Evolutionary conservation across 805 yeast genomes (phyloP), one percentile per base, ranked within the genome.

Genomic region (Starmerella roubikii): DNA sequence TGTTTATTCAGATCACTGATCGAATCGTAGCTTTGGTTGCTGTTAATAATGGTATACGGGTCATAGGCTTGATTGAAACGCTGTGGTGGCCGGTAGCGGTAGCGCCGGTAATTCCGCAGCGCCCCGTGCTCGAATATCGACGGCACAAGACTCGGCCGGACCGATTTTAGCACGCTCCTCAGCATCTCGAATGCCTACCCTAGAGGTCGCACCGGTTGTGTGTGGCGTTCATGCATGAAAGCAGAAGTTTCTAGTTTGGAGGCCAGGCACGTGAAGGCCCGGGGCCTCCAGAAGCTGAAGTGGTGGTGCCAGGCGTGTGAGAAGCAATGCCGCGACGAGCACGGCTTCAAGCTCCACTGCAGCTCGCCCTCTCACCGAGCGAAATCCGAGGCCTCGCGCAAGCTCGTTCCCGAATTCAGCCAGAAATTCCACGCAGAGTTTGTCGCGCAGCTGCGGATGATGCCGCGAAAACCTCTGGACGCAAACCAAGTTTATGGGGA

Each of bases 241-340:
- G n/a, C n/a, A n/a, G n/a, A n/a, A n/a, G n/a, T n/a, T n/a, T n/a
- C n/a, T n/a, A 79, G 79, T 54, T 72, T 72, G 56, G 62, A 78
- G 35, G 69, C 88, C 23, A 83, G 81, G 52, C 75, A 78, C 56
- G 69, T 82, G 68, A 82, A 81, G 60, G 74, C 83, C 20, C 66
- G 72, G 34, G 97, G 97, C 2, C 73, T 86, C 20, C 96, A 86
- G 59, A 76, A 81, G 53, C 70, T 91, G 37, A 68, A 74, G 44
- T 88, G 74, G 68, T 93, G 85, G 59, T 91, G 99, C 58, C 97
- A 65, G 56, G 68, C 83, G 3, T 91, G 99, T 54, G 73, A 69
- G 54, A 84, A 88, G 53, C 99, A 91, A 60, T 86, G 97, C 56
- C 64, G 96, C 39, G 99, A 93, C 56, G 93, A 81, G 46, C 88